Evolutionary conservation across 768 basidiomycete species (phyloP), one percentile per base, ranked within the genome.

Genomic region (Termitomyces eurrhizus): DNA sequence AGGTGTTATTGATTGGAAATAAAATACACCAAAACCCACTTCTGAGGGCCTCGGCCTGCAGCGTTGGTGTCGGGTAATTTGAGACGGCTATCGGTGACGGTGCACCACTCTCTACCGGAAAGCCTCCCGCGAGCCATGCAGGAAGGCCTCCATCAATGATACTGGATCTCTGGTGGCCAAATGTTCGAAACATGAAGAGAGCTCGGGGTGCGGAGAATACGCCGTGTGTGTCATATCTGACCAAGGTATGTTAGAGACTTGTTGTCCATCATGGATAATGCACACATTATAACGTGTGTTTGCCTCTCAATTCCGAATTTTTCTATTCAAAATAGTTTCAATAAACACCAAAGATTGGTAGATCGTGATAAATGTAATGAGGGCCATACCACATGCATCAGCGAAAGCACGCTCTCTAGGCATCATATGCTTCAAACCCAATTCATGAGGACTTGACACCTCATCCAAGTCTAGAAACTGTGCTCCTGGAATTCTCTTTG

Each of bases 391-490:
- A 69, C 91, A 93, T 9, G 91, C 88, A 58, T 83, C 78, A 29
- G 88, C 87, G 72, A 98, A 98, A 41, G 77, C 75, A 48, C 83
- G 78, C 39, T 75, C 77, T 37, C 78, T 74, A 18, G 97, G 97
- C 82, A 98, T 87, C 95, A 98, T 98, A 75, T 98, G 96, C 68
- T 90, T 90, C 26, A 98, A 78, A 13, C 90, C 91, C 4, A 95
- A 80, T 56, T 87, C 82, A 70, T 92, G 88, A 9, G 83, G 74
- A 60, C 83, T 86, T 1, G 90, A 84, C 32, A 93, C 89, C 55
- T 85, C 78, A 72, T 97, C 95, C 29, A 95, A 77, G 69, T 94
- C 89, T 64, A 94, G 80, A 67, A 86, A 91, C 55, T 81, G 83
- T 0, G 93, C 86, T 12, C 81, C 79, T 5, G 89, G 90, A 37